phyloP scores from a whole-genome alignment of 441 rosid species.

The Capsella rubella region DNA sequence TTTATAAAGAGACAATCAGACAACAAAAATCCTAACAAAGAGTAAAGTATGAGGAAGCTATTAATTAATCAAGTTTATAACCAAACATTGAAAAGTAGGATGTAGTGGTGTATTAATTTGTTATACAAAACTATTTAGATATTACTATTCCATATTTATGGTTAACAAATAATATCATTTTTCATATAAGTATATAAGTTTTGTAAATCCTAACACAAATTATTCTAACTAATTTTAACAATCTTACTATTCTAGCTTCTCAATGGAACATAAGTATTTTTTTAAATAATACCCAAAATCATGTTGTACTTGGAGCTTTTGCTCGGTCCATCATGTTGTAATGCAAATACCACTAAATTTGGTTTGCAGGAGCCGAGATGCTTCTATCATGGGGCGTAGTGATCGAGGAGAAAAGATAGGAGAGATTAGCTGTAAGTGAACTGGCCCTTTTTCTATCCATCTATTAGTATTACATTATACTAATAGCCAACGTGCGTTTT shows the following conservation, averaged over 20 bases:
- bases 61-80: neutral
- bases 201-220: too few relatives aligned
- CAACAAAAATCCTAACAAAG: neutral
- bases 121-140: neutral
- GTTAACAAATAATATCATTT: too few relatives aligned
- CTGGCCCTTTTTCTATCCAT: neutral
- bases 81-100: neutral
- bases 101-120: neutral
- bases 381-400: constrained; percentile 32
- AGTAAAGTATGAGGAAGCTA: neutral
- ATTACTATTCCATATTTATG: too few relatives aligned
- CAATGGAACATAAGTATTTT: neutral
- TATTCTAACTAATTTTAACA: too few relatives aligned
- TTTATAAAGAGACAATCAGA: neutral
- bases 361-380: constrained; percentile 23
- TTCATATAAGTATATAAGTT: too few relatives aligned
- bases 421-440: constrained; percentile 16
- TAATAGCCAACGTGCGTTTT: constrained; percentile 30
- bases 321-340: too few relatives aligned
- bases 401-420: neutral
- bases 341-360: neutral
- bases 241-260: too few relatives aligned
- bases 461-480: neutral
- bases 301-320: constrained; percentile 26
- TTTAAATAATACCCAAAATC: neutral